A percentile compares a stretch with the other conserved stretches of the same genome.
Conservation (phyloP, 192 early-diverging fungal genomes). For the Ambispora gerdemannii region DNA sequence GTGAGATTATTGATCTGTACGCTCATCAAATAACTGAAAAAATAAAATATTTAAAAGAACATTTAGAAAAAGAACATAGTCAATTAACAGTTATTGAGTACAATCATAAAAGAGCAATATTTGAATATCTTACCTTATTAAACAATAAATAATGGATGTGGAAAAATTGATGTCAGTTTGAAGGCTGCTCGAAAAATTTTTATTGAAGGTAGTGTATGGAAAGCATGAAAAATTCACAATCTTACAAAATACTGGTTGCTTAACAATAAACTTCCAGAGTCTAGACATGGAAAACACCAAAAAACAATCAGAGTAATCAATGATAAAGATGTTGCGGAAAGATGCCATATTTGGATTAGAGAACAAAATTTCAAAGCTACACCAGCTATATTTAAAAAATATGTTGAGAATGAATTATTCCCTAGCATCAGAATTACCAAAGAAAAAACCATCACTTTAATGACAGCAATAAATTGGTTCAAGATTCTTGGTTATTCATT, state of each 20-base stretch:
- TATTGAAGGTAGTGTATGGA: not conserved
- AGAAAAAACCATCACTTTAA: too few species aligned
- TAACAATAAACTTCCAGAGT: too few species aligned
- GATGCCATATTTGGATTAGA: conserved; percentile 4
- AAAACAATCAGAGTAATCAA: too few species aligned
- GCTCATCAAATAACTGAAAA: too few species aligned
- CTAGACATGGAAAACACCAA: too few species aligned
- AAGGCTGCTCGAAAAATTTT: too few species aligned
- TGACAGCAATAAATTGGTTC: too few species aligned
- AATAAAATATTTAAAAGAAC: not conserved
- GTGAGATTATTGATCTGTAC: not conserved
- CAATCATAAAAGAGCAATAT: too few species aligned
- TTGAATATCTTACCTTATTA: not conserved
- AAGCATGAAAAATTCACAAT: not conserved
- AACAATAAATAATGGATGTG: not conserved
- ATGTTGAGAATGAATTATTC: not conserved
- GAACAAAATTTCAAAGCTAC: not conserved
- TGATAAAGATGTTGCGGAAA: not conserved
- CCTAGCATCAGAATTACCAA: not conserved
- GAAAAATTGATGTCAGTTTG: not conserved
- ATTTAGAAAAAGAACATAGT: not conserved
- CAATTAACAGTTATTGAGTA: not conserved
- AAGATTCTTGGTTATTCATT: not conserved
- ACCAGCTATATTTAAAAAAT: not conserved
- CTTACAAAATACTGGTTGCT: not conserved